Evolutionary conservation across 352 stramenopile species (phyloP).

Genomic region (Phytophthora litchii): DNA sequence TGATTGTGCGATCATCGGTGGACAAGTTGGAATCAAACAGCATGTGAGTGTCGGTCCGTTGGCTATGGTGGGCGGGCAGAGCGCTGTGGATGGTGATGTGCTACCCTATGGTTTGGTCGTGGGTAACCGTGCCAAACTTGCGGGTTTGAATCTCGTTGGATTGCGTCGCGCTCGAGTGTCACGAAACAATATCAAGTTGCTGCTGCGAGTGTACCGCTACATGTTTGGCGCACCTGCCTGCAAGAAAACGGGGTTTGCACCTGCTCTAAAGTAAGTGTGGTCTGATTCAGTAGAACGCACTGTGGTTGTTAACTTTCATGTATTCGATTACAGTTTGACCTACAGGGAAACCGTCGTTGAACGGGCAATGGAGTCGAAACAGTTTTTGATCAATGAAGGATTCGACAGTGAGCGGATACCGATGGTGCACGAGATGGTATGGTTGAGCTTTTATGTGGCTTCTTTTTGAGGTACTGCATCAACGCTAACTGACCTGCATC

Average conservation of each 20-base stretch:
- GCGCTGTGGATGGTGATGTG: slow-evolving; percentile 83
- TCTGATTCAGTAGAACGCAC: background rate
- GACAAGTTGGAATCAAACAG: slow-evolving; percentile 83
- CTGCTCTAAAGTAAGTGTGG: slow-evolving; percentile 63
- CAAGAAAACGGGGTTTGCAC: slow-evolving; percentile 73
- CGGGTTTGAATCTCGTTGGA: slow-evolving; percentile 77
- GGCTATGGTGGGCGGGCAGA: slow-evolving; percentile 82
- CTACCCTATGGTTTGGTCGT: slow-evolving; percentile 77
- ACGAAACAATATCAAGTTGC: slow-evolving; percentile 71
- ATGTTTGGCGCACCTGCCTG: slow-evolving; percentile 62
- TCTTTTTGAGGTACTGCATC: background rate
- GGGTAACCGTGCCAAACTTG: slow-evolving; percentile 80
- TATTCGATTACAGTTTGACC: slow-evolving; percentile 43
- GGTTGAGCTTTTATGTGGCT: background rate
- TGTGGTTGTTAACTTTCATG: slow-evolving; percentile 2
- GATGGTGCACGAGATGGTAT: slow-evolving; percentile 68
- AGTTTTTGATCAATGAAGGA: slow-evolving; percentile 52
- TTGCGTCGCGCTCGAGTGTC: slow-evolving; percentile 69
- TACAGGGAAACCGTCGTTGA: slow-evolving; percentile 57
- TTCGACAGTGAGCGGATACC: slow-evolving; percentile 38
- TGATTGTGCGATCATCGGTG: slow-evolving; percentile 76
- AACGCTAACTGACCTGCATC: slow-evolving; percentile 1
- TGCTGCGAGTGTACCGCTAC: slow-evolving; percentile 81
- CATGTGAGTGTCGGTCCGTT: slow-evolving; percentile 69
- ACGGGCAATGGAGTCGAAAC: slow-evolving; percentile 60